These are phyloP conservation scores for Colletotrichum gloeosporioides DNA, from an alignment of 2,329 filamentous ascomycete genomes.

Conservation along the genomic window DNA sequence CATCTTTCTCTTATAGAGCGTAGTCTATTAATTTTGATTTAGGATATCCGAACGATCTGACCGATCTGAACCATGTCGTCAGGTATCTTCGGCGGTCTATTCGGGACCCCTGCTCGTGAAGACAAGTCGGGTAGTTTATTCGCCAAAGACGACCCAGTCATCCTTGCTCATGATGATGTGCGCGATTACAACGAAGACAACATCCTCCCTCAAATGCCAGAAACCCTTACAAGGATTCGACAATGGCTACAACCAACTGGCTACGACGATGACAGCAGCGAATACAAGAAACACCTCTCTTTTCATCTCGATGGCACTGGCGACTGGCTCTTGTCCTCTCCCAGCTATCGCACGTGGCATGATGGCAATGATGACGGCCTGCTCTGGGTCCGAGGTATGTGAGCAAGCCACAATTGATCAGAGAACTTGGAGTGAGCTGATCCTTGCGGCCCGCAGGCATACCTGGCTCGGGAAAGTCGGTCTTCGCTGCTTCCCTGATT, in stretches of 20 bases:
- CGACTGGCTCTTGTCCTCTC: conserved; percentile 25
- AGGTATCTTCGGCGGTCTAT: not conserved
- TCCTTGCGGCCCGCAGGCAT: conserved; percentile 28
- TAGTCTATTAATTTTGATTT: not conserved
- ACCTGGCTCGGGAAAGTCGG: conserved; percentile 35
- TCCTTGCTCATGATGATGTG: not conserved
- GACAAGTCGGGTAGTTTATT: not conserved
- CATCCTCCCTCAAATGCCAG: not conserved
- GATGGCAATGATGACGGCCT: conserved; percentile 21
- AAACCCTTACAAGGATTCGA: not conserved
- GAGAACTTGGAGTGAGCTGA: not conserved
- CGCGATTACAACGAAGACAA: not conserved
- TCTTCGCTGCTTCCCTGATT: not conserved
- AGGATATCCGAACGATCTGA: not conserved
- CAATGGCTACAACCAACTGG: conserved; percentile 23
- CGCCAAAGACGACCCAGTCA: not conserved
- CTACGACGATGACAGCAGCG: conserved; percentile 26
- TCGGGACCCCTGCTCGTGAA: not conserved
- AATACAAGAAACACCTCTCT: conserved; percentile 28
- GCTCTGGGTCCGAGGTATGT: conserved; percentile 32
- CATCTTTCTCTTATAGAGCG: not conserved
- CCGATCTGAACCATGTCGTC: not conserved
- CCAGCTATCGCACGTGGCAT: conserved; percentile 27
- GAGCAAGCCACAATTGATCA: not conserved
- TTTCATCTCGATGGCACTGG: conserved; percentile 28